Conservation (phyloP, 768 basidiomycete genomes). For the Goffeauzyma gilvescens region DNA sequence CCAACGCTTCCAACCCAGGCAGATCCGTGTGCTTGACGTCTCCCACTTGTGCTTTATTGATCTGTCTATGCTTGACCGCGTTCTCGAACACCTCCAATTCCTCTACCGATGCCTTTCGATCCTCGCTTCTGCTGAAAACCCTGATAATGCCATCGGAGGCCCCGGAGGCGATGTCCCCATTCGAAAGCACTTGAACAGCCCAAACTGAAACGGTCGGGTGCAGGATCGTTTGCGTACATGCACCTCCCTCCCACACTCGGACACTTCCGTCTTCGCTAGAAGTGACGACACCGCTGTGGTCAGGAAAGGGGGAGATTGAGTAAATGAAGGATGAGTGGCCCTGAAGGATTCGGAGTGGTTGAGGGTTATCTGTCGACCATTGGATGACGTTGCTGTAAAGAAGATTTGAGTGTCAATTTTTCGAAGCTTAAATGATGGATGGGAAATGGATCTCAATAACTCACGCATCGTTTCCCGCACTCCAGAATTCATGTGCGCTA, state of each 20-base stretch:
- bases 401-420: neutral
- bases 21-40: slow-evolving; percentile 84
- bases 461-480: slow-evolving; percentile 84
- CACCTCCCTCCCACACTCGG: slow-evolving; percentile 60
- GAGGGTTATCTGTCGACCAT: slow-evolving; percentile 61
- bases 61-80: slow-evolving; percentile 50
- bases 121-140: slow-evolving; percentile 52
- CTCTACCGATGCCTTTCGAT: slow-evolving; percentile 50
- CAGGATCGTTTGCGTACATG: slow-evolving; percentile 51
- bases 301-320: slow-evolving; percentile 58
- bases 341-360: slow-evolving; percentile 48
- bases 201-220: slow-evolving; percentile 97
- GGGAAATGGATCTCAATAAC: slow-evolving; percentile 5
- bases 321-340: slow-evolving; percentile 97
- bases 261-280: slow-evolving; percentile 85
- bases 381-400: slow-evolving; percentile 61
- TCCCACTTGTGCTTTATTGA: slow-evolving; percentile 72
- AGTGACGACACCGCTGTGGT: slow-evolving; percentile 58
- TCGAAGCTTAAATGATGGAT: neutral
- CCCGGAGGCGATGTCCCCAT: slow-evolving; percentile 81
- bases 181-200: slow-evolving; percentile 70
- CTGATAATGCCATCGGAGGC: slow-evolving; percentile 73
- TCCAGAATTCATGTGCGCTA: slow-evolving; percentile 55
- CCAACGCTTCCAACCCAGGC: slow-evolving; percentile 64
- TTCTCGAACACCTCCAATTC: slow-evolving; percentile 40